Evolutionary conservation across 2,329 filamentous ascomycete genomes (phyloP).

Genomic region (Cercospora beticola): DNA sequence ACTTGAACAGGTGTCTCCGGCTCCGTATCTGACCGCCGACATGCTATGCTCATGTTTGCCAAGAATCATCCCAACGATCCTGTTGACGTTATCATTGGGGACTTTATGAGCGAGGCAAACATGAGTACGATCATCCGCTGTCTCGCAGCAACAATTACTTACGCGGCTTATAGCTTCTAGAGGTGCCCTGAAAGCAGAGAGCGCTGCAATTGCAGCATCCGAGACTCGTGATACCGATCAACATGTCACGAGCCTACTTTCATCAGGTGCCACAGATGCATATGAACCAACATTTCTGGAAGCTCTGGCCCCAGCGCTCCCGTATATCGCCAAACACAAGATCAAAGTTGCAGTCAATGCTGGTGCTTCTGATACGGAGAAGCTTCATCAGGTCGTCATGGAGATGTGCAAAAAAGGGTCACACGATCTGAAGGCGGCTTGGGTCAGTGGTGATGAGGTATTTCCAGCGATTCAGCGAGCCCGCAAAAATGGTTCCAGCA

Average conservation of each 20-base stretch:
- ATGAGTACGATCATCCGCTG: conserved; percentile 22
- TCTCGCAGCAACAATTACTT: conserved; percentile 25
- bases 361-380: conserved; percentile 56
- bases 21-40: conserved; percentile 42
- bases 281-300: conserved; percentile 56
- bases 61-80: conserved; percentile 39
- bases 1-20: conserved; percentile 36
- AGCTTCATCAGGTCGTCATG: conserved; percentile 49
- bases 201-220: background rate
- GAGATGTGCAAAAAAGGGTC: conserved; percentile 38
- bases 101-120: conserved; percentile 47
- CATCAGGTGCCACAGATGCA: conserved; percentile 38
- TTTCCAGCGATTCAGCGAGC: conserved; percentile 38
- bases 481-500: conserved; percentile 40
- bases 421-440: conserved; percentile 49
- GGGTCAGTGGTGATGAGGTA: conserved; percentile 49
- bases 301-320: conserved; percentile 47
- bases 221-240: background rate
- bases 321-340: conserved; percentile 47
- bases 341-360: conserved; percentile 60
- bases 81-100: conserved; percentile 55
- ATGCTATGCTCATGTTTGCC: conserved; percentile 39
- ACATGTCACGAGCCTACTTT: background rate
- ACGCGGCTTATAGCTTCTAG: conserved; percentile 38
- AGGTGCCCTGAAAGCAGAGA: conserved; percentile 48